A percentile compares a stretch with the other conserved stretches of the same genome.
Evolutionary conservation across 208 protist genomes (phyloP).

Genomic region (Leishmania aethiopica): DNA sequence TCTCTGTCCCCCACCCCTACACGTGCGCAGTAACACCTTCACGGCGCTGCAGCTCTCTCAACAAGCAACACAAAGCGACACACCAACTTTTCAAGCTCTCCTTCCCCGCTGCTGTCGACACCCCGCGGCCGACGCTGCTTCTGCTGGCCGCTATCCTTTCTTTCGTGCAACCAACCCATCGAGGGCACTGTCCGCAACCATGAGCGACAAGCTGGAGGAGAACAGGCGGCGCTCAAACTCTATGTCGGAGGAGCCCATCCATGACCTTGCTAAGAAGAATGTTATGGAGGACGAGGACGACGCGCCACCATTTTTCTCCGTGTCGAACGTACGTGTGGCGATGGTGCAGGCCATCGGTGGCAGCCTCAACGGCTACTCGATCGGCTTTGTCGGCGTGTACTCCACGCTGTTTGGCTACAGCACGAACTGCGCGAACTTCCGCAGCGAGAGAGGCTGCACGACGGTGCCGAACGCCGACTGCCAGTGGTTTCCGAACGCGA

Average conservation of each 20-base stretch:
- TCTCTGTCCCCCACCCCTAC: not conserved
- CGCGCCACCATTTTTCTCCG: slow-evolving; percentile 21
- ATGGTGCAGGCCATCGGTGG: slow-evolving; percentile 55
- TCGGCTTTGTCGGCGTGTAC: slow-evolving; percentile 81
- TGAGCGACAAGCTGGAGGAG: not conserved
- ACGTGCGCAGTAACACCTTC: not conserved
- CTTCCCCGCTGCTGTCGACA: not conserved
- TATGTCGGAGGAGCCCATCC: not conserved
- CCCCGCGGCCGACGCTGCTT: not conserved
- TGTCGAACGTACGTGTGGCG: too few relatives aligned
- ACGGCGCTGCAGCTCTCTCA: not conserved
- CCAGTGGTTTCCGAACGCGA: slow-evolving; percentile 34
- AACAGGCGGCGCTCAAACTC: not conserved
- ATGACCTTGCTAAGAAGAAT: not conserved
- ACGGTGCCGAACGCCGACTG: slow-evolving; percentile 61
- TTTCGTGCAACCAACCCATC: not conserved
- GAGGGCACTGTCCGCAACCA: not conserved
- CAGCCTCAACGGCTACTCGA: slow-evolving; percentile 69
- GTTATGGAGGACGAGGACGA: not conserved
- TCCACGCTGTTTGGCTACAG: slow-evolving; percentile 54
- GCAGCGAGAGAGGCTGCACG: slow-evolving; percentile 31
- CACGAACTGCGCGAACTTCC: slow-evolving; percentile 62
- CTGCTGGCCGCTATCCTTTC: not conserved
- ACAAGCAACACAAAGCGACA: not conserved
- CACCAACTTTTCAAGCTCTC: not conserved